These are phyloP conservation scores for Penicillium crustosum DNA, from an alignment of 2,329 filamentous ascomycete genomes.

Conservation along the genomic window DNA sequence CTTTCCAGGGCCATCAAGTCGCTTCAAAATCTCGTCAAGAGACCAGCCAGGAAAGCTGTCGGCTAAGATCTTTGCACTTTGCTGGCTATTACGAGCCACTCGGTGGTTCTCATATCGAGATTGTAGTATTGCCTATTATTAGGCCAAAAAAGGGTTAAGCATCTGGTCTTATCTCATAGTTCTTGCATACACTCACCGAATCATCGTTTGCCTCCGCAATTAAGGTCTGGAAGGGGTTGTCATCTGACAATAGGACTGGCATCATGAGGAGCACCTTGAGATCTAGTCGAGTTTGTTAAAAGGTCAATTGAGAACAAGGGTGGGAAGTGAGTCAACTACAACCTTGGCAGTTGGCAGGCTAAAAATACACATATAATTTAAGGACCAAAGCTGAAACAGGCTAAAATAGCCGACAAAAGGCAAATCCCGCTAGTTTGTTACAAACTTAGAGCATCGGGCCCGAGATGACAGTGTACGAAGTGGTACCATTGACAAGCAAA, in stretches of 20 bases:
- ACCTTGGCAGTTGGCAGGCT: neutral
- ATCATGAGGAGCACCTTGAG: neutral
- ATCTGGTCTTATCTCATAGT: neutral
- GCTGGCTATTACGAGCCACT: slow-evolving; percentile 69
- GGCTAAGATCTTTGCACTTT: slow-evolving; percentile 68
- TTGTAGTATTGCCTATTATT: slow-evolving; percentile 57
- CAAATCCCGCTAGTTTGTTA: neutral
- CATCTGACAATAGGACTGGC: slow-evolving; percentile 10
- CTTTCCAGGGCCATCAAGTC: slow-evolving; percentile 62
- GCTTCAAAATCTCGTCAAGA: slow-evolving; percentile 70
- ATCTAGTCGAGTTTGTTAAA: neutral
- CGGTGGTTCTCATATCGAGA: slow-evolving; percentile 70
- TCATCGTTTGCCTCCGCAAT: slow-evolving; percentile 16
- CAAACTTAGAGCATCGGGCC: neutral
- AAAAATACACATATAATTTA: neutral
- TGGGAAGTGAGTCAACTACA: neutral
- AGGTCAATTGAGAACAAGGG: neutral
- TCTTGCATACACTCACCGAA: slow-evolving; percentile 7
- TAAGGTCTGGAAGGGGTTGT: slow-evolving; percentile 22
- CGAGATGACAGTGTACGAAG: neutral
- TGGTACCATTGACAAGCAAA: neutral
- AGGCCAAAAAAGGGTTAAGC: neutral
- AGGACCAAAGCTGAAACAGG: neutral
- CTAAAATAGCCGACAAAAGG: neutral
- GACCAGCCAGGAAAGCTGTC: slow-evolving; percentile 65